phyloP scores from a whole-genome alignment of 345 rosid genomes.

The Kernera saxatilis region DNA sequence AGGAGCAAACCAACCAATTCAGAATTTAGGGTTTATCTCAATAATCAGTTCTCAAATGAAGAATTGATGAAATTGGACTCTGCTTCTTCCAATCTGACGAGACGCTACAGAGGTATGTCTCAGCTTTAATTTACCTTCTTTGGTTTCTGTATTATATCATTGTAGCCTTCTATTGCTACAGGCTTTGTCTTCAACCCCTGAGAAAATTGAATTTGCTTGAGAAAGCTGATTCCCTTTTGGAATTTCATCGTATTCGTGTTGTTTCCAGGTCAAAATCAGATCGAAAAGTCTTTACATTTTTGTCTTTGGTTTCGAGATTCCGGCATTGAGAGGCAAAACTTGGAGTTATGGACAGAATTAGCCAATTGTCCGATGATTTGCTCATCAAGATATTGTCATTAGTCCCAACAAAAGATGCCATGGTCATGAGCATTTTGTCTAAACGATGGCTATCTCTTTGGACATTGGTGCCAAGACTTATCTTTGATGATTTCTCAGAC shows the following conservation, averaged over 20 bases:
- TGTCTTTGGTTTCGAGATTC: background rate
- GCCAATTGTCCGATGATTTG: background rate
- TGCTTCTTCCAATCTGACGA: background rate
- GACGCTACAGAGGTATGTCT: background rate
- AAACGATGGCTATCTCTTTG: slow-evolving; percentile 1
- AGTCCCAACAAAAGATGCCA: background rate
- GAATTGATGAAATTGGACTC: background rate
- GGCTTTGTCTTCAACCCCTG: background rate
- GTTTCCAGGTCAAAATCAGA: background rate
- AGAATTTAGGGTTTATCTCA: too few relatives aligned
- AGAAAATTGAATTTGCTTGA: background rate
- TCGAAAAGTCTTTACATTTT: background rate
- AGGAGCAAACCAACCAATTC: too few relatives aligned
- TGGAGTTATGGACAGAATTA: background rate
- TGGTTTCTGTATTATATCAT: background rate
- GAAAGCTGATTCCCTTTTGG: background rate
- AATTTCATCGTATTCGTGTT: background rate
- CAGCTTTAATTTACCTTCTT: background rate
- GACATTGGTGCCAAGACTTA: slow-evolving; percentile 14
- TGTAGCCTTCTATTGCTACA: background rate
- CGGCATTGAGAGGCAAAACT: background rate
- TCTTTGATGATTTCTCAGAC: background rate
- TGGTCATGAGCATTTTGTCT: background rate
- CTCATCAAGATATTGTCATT: background rate
- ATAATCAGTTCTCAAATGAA: too few relatives aligned